Percentiles rank a stretch among this genome's conserved stretches.
phyloP scores from a whole-genome alignment of 305 asterid genomes.

The Rubia peregrina region DNA sequence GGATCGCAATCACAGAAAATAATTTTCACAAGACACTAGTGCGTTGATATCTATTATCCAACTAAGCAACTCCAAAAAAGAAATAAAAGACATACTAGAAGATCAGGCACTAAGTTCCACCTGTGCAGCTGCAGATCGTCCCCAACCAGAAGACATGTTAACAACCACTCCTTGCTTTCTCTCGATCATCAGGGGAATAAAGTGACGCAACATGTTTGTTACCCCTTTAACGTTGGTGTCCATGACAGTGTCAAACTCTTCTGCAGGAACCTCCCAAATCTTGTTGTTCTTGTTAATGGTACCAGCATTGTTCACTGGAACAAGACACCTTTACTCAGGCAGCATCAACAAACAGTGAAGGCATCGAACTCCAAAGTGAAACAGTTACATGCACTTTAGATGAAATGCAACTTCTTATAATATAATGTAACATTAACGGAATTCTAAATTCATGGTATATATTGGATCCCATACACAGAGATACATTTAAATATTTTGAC shows the following conservation, averaged over 20 bases:
- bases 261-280: constrained; percentile 87
- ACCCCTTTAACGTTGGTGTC: constrained; percentile 82
- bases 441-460: neutral
- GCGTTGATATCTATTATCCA: neutral
- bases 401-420: neutral
- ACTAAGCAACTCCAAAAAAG: neutral
- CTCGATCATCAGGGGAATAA: constrained; percentile 74
- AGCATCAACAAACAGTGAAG: neutral
- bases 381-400: neutral
- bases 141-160: constrained; percentile 97
- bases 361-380: neutral
- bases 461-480: neutral
- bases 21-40: neutral
- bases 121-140: constrained; percentile 97
- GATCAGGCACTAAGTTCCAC: constrained; percentile 29
- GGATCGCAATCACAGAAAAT: neutral
- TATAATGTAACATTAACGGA: neutral
- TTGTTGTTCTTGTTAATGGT: constrained; percentile 76
- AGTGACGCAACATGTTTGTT: constrained; percentile 77
- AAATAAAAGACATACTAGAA: constrained; percentile 7
- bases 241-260: constrained; percentile 70
- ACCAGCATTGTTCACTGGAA: constrained; percentile 76
- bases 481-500: neutral
- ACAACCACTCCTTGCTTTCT: constrained; percentile 78
- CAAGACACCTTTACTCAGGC: neutral